These are phyloP conservation scores for Penicillium simplicissimum DNA, from an alignment of 495 filamentous ascomycete genomes.

Conservation along the genomic window DNA sequence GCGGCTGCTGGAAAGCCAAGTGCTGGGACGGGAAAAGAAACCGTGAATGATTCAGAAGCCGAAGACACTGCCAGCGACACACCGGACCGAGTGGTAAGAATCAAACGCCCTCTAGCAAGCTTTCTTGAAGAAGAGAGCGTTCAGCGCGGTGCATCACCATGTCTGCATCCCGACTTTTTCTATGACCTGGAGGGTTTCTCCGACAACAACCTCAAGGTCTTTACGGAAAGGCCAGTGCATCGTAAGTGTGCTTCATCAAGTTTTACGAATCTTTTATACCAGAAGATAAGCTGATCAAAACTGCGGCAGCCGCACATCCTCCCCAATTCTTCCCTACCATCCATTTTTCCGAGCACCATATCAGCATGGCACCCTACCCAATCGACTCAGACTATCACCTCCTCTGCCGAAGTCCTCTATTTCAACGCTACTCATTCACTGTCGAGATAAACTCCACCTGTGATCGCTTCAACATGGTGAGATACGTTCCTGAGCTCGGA, in stretches of 20 bases:
- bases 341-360: constrained; percentile 58
- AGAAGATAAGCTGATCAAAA: not conserved
- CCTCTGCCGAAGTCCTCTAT: constrained; percentile 50
- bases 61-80: not conserved
- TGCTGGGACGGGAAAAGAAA: not conserved
- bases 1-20: not conserved
- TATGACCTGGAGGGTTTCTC: not conserved
- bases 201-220: not conserved
- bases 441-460: constrained; percentile 42
- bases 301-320: constrained; percentile 16
- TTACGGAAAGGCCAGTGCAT: constrained; percentile 13
- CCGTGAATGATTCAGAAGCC: not conserved
- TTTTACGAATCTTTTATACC: not conserved
- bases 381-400: constrained; percentile 46
- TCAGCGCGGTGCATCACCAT: constrained; percentile 5
- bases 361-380: constrained; percentile 55
- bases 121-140: constrained; percentile 24
- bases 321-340: constrained; percentile 49
- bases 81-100: not conserved
- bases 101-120: constrained; percentile 9
- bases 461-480: constrained; percentile 75
- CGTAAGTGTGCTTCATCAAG: constrained; percentile 11
- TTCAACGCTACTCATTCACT: constrained; percentile 38
- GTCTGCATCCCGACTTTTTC: constrained; percentile 2
- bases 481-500: constrained; percentile 75